Evolutionary conservation across 805 yeast species (phyloP).

Genomic region (Teunomyces barrocoloradensis): DNA sequence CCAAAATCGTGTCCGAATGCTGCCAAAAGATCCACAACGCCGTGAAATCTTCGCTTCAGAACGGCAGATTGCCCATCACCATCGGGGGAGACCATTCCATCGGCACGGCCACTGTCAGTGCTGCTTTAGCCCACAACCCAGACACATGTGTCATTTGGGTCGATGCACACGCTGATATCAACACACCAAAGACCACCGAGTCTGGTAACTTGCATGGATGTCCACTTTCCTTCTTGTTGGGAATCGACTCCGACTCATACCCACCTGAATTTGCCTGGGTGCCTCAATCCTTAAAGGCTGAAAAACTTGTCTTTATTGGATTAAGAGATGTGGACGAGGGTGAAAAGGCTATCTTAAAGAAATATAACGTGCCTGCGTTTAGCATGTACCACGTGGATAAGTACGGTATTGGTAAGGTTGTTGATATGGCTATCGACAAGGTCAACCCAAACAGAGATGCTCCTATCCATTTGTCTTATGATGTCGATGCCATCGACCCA

Average conservation of each 20-base stretch:
- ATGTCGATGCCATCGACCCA: constrained; percentile 97
- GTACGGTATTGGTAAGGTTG: constrained; percentile 86
- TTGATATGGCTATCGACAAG: constrained; percentile 82
- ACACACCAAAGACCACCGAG: constrained; percentile 77
- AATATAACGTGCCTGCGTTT: constrained; percentile 75
- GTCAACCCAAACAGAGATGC: constrained; percentile 64
- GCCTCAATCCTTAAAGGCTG: constrained; percentile 59
- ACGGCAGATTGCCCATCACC: constrained; percentile 66
- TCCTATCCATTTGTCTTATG: constrained; percentile 90
- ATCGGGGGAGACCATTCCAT: constrained; percentile 97
- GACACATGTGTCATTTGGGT: constrained; percentile 92
- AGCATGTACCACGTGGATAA: constrained; percentile 96
- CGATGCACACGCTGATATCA: constrained; percentile 97
- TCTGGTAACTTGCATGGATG: constrained; percentile 96
- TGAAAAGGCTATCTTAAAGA: constrained; percentile 71
- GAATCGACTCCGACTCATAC: constrained; percentile 63
- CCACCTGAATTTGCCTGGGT: constrained; percentile 85
- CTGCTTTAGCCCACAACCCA: constrained; percentile 73
- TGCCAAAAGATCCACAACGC: constrained; percentile 61
- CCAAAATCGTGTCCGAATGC: constrained; percentile 74
- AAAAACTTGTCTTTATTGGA: constrained; percentile 87
- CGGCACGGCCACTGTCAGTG: constrained; percentile 90
- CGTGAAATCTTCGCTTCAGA: constrained; percentile 49
- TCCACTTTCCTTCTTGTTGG: constrained; percentile 89
- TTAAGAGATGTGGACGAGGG: constrained; percentile 89